Evolutionary conservation across 371 early-diverging fungal genomes (phyloP), one percentile per base, ranked within the genome.

Genomic region (Saksenaea vasiformis): DNA sequence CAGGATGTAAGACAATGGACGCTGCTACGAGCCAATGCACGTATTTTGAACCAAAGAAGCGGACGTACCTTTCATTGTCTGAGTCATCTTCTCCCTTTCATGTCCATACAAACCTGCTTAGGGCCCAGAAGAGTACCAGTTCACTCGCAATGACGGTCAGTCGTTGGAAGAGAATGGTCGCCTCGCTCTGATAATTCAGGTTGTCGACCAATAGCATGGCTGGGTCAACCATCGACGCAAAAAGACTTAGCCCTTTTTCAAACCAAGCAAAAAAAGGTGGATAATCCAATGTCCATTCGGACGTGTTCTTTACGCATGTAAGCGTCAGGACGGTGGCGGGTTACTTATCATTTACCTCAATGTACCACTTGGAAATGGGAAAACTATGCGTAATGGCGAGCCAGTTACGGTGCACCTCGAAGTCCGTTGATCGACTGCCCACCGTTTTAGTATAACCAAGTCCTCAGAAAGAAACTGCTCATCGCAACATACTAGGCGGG

Each of bases 391-490:
- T 98, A 61, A 98, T 92, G 36, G 97, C 97, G 26, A 98, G 85
- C 98, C 98, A 98, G 78, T 98, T 97, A 60, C 98, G 87, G 79
- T 98, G 98, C 4, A 98, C 98, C 74, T 98, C 98, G 85, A 98
- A 98, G 82, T 98, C 98, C 14, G 98, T 98, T 35, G 98, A 97
- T 63, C 85, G 86, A 74, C 93, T 91, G 64, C 47, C n/a, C 62
- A 27, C 36, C 26, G 1, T n/a, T 14, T 58, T 54, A 27, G 17
- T 15, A n/a, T 14, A 27, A 3, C 22, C 19, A 44, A 47, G 44
- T 24, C 24, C 34, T 53, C n/a, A n/a, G 10, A 44, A 56, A 26
- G 37, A 31, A 64, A 15, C 11, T 38, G 58, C 22, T 14, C 17
- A 56, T 51, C n/a, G 31, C 9, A 9, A 75, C 87, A 73, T 84